Conservation (phyloP, 169 alveolate species). For the Babesia sp. region DNA sequence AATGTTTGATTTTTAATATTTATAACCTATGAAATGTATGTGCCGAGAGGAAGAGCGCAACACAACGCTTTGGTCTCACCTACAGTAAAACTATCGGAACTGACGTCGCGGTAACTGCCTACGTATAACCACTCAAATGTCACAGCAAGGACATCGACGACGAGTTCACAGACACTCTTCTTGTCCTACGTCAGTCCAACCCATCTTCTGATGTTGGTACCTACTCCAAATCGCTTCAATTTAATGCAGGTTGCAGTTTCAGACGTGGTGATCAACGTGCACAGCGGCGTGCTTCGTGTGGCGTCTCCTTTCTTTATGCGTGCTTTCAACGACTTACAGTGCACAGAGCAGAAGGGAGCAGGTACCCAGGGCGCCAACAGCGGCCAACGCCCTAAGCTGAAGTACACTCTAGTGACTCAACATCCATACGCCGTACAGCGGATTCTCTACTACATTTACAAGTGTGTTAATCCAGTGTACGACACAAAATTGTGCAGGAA, state of each 20-base stretch:
- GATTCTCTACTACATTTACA: conserved; percentile 61
- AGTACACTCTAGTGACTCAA: conserved; percentile 27
- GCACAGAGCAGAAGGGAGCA: not conserved
- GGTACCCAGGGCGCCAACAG: not conserved
- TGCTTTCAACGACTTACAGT: conserved; percentile 29
- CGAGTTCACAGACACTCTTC: conserved; percentile 39
- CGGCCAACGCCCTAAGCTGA: not conserved
- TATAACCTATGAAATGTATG: not conserved
- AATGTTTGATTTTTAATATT: not conserved
- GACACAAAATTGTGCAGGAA: conserved; percentile 6
- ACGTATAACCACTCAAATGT: not conserved
- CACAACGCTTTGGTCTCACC: not conserved
- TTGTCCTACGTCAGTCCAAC: conserved; percentile 30
- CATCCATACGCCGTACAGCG: conserved; percentile 58
- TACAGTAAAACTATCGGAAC: conserved; percentile 46
- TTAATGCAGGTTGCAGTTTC: not conserved
- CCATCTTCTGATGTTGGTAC: conserved; percentile 3
- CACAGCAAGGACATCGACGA: conserved; percentile 54
- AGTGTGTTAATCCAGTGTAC: conserved; percentile 5
- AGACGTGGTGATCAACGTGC: conserved; percentile 55
- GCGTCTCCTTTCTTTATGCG: conserved; percentile 63
- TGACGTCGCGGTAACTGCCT: conserved; percentile 48
- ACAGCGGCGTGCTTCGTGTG: conserved; percentile 61
- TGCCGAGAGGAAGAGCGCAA: not conserved
- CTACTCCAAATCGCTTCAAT: not conserved